Percentiles rank a stretch among this genome's conserved stretches.
Evolutionary conservation across 805 yeast genomes (phyloP).

Genomic region (Wickerhamomyces strasburgensis): DNA sequence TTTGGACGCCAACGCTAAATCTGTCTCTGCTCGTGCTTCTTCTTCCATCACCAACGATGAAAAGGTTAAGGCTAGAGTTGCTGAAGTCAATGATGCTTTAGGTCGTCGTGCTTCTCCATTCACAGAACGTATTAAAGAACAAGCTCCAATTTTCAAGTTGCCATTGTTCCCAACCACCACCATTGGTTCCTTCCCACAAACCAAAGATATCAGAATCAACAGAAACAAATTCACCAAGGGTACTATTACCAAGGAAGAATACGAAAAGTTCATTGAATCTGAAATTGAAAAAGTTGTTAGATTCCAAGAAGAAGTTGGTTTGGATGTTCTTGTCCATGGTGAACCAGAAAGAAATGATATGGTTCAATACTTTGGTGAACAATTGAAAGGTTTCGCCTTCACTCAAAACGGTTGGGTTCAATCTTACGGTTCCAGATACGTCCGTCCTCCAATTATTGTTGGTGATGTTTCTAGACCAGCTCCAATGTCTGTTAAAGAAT

Average conservation of each 20-base stretch:
- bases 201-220: constrained; percentile 97
- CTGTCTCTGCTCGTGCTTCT: constrained; percentile 78
- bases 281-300: constrained; percentile 94
- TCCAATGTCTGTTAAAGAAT: constrained; percentile 98
- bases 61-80: constrained; percentile 82
- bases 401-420: constrained; percentile 99
- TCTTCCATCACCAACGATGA: constrained; percentile 90
- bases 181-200: constrained; percentile 99
- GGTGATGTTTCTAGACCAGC: constrained; percentile 99
- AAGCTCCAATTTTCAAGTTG: constrained; percentile 81
- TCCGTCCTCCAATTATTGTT: constrained; percentile 98
- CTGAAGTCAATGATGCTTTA: constrained; percentile 67
- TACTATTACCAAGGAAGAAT: constrained; percentile 88
- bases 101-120: constrained; percentile 84
- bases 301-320: constrained; percentile 99
- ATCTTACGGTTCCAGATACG: constrained; percentile 99
- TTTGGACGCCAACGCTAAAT: constrained; percentile 80
- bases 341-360: constrained; percentile 99
- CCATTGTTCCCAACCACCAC: constrained; percentile 99
- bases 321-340: constrained; percentile 98
- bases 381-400: constrained; percentile 96
- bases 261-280: constrained; percentile 93
- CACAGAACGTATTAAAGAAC: constrained; percentile 81
- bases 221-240: constrained; percentile 99
- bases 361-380: constrained; percentile 99